These are phyloP conservation scores for Pythium monospermum DNA, from an alignment of 352 stramenopile genomes.

Conservation along the genomic window DNA sequence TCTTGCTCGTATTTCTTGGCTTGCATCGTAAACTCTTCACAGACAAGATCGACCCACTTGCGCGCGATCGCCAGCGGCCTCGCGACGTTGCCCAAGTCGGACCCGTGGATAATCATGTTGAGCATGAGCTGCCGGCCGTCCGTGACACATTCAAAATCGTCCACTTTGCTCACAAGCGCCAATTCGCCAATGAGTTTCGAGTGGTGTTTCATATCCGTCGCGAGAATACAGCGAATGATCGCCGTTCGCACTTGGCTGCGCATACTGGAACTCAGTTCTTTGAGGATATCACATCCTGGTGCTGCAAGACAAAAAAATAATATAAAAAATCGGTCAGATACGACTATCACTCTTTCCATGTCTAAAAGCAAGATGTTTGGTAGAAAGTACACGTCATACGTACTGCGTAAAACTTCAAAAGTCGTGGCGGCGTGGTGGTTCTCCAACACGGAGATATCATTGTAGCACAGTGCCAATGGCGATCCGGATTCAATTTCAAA, in stretches of 20 bases:
- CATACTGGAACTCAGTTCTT: conserved; percentile 43
- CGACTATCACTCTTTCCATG: too few species aligned
- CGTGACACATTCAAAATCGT: conserved; percentile 52
- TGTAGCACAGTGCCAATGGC: conserved; percentile 81
- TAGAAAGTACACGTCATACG: conserved; percentile 14
- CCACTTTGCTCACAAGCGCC: conserved; percentile 31
- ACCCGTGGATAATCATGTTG: conserved; percentile 80
- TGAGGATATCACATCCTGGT: conserved; percentile 50
- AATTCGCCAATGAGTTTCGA: conserved; percentile 60
- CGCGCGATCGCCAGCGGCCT: conserved; percentile 37
- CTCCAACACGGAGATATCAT: conserved; percentile 87
- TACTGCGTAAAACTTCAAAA: conserved; percentile 54
- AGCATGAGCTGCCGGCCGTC: conserved; percentile 69
- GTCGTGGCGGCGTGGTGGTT: conserved; percentile 84
- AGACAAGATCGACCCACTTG: conserved; percentile 71
- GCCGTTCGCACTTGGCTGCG: conserved; percentile 38
- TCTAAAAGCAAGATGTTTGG: not conserved
- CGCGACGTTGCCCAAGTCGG: conserved; percentile 64
- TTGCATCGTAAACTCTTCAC: conserved; percentile 77
- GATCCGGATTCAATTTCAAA: conserved; percentile 85
- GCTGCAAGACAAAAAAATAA: too few species aligned
- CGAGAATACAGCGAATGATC: conserved; percentile 75
- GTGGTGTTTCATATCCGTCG: conserved; percentile 82
- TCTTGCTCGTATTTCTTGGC: conserved; percentile 46
- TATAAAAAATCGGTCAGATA: too few species aligned